Evolutionary conservation across 1,139 yeast genomes (phyloP), one percentile per base, ranked within the genome.

Genomic region (Pichia sp.): DNA sequence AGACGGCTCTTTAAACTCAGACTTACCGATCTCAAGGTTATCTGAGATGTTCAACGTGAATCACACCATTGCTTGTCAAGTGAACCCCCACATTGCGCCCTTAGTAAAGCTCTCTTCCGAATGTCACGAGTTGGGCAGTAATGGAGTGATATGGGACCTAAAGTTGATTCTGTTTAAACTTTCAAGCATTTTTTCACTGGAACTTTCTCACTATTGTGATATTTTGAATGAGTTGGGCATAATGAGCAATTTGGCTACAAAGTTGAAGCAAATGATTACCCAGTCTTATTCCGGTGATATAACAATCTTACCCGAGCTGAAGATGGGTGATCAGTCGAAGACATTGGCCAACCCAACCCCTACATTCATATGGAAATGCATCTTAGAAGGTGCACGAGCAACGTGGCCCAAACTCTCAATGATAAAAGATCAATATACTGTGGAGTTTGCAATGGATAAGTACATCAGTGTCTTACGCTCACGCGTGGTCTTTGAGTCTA

Each of bases 11-110:
- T 97, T 95, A 5, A 96, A 92, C 66, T 89, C 90, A 61, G 99
- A 93, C 68, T 73, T 93, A 51, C 99, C 99, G 2, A 85, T 91
- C 34, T 79, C 95, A 0, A 78, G 97, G 63, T 75, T 93, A 20
- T 87, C 95, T 49, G 99, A 93, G 69, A 88, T 93, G 92, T 95
- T 93, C 68, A 93, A 93, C 65, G 97, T 93, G 41, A 96, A 93
- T 67, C 97, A 95, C 68, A 92, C 93, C 58, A 89, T 93, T 66
- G 98, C 97, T 0, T 92, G 96, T 53, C 98, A 95, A 70, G 99
- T 93, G 1, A 90, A 95, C 64, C 97, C 98, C 0, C 99, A 93
- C 67, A 95, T 93, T 36, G 92, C 88, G 1, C 98, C 99, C 2
- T 79, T 93, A 51, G 74, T 93, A 61, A 83, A 83, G 60, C 72